Base-by-base conservation (phyloP, 331 rosid species). In the Quercus phellos region DNA sequence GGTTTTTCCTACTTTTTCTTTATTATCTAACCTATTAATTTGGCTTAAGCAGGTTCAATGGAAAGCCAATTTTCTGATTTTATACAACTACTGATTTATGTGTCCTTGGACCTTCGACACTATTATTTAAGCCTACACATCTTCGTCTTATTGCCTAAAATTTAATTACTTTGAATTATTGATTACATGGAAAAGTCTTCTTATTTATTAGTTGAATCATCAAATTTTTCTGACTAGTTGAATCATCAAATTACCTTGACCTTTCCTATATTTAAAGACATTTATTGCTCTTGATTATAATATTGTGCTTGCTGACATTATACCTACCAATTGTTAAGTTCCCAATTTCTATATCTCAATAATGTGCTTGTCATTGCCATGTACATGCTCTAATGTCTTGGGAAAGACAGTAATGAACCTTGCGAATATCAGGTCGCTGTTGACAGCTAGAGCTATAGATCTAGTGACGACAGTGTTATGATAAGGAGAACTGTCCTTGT, bases 1-100 rank as follows among this genome's bases (percentile, higher is more conserved):
- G 22, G 70, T 68, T 77, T 75, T 72, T 82, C 30, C 72, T 24
- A 8, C 63, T 53, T 10, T 7, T 21, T 66, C 42, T 35, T 19
- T 55, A 4, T 79, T 55, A 24, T 46, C 34, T 73, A 12, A 42
- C 75, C 34, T 4, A 69, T 29, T 32, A 34, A 66, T 34, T 35
- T 18, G 51, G 26, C 51, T 66, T 66, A 1, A 34, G 29, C 38
- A 17, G 71, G 51, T 27, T 18, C 22, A 16, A 63, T 16, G 71
- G 14, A 5, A 3, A 59, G 16, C 43, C 46, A 30, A 3, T 16
- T 63, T 6, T 63, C 42, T 63, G 18, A 46, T 27, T 63, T 61
- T 17, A 14, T 63, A 6, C 3, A 30, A 63, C 12, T 6, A 63
- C 22, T 16, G 46, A 30, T 63, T 63, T 30, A 29, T 63, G 4